Evolutionary conservation across 75 land plant species (phyloP), one percentile per base, ranked within the genome.

Genomic region (Sequoia sempervirens): DNA sequence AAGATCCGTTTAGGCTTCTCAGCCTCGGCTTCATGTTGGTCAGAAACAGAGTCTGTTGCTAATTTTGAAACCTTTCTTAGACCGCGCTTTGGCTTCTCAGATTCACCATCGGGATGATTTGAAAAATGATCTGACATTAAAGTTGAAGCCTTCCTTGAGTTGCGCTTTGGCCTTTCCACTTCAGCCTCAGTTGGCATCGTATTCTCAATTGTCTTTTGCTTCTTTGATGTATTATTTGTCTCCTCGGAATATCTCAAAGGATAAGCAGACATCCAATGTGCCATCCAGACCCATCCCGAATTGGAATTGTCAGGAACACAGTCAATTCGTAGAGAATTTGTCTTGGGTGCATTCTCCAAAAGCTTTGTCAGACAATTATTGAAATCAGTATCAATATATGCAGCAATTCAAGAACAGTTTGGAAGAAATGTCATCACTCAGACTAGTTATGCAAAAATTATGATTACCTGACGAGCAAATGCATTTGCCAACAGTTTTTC

Each of bases 211-310:
- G 34, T 82, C 87, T 87, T 54, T 80, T 72, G 70, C 32, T 84
- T 28, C 26, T 34, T 80, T 41, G 28, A 30, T 38, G 28, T 1
- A 56, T 82, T 89, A 83, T 82, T 90, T 56, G 87, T 80, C 75
- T 69, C 87, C 4, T 85, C 45, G 46, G 68, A 83, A 82, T 90
- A 90, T 82, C 87, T 87, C 95, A 93, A 91, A 50, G 92, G 89
- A 3, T 74, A 81, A 9, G 93, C 86, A 18, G 85, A 86, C 87
- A 95, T 92, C 99, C 99, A 97, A 23, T 95, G 88, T 76, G 94
- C 94, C 81, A 97, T 82, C 99, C 99, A 97, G 81, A 75, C 90
- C 86, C 85, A 84, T 41, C 90, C 93, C 84, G 96, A 96, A 88
- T 96, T 94, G 18, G 92, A 87, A n/a, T 90, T 87, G 14, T 43